A percentile compares a stretch with the other conserved stretches of the same genome.
Conservation (phyloP, 805 yeast genomes). For the Pichia occidentalis region DNA sequence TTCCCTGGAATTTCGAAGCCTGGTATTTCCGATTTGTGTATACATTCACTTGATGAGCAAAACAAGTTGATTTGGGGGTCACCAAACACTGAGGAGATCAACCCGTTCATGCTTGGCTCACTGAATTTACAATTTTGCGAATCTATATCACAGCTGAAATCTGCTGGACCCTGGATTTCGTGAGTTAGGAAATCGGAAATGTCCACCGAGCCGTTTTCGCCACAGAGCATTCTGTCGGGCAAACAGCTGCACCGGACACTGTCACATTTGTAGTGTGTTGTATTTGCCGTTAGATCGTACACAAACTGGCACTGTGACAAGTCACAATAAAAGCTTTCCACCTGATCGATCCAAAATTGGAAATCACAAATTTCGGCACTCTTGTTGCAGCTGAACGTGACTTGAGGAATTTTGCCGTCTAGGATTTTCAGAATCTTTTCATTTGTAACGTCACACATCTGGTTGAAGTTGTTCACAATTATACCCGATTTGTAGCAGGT, state of each 20-base stretch:
- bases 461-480: constrained; percentile 72
- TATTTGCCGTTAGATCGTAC: constrained; percentile 52
- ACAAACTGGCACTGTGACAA: constrained; percentile 66
- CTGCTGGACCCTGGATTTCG: constrained; percentile 90
- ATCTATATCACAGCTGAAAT: constrained; percentile 69
- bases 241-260: constrained; percentile 80
- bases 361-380: constrained; percentile 66
- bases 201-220: constrained; percentile 89
- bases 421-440: constrained; percentile 75
- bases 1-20: constrained; percentile 71
- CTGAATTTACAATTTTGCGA: constrained; percentile 66
- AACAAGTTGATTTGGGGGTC: constrained; percentile 79
- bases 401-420: constrained; percentile 80
- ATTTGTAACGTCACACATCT: constrained; percentile 93
- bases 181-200: constrained; percentile 87
- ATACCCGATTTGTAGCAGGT: constrained; percentile 86
- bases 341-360: constrained; percentile 92
- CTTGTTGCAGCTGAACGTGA: constrained; percentile 81
- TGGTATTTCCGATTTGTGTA: constrained; percentile 88
- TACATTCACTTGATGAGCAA: constrained; percentile 85
- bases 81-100: constrained; percentile 89
- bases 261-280: constrained; percentile 73
- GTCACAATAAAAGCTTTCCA: constrained; percentile 87
- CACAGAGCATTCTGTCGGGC: constrained; percentile 91
- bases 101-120: constrained; percentile 94